These are phyloP conservation scores for Gossypium bickii DNA, from an alignment of 345 rosid species.

Conservation along the genomic window DNA sequence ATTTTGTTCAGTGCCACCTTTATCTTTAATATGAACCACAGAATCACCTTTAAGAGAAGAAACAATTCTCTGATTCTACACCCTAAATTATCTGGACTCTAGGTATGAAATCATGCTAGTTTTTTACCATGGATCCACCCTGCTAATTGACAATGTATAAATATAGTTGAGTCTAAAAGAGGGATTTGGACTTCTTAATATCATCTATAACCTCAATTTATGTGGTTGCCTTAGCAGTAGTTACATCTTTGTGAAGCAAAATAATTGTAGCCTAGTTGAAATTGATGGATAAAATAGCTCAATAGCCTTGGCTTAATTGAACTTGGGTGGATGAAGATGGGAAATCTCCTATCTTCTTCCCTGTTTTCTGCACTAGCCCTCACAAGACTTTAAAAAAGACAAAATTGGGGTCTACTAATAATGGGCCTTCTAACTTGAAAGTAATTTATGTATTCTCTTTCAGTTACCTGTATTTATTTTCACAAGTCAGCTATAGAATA, in stretches of 20 bases:
- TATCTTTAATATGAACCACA: too few species aligned
- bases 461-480: too few species aligned
- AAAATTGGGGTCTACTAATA: not conserved
- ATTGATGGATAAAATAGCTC: not conserved
- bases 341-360: not conserved
- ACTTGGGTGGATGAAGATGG: not conserved
- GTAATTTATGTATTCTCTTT: too few species aligned
- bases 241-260: not conserved
- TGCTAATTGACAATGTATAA: not conserved
- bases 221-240: not conserved
- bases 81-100: too few species aligned
- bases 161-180: not conserved
- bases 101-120: too few species aligned
- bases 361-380: not conserved
- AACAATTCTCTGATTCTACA: too few species aligned
- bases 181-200: not conserved
- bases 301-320: not conserved
- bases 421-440: slow-evolving; percentile 8
- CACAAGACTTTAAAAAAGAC: not conserved
- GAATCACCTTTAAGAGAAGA: too few species aligned
- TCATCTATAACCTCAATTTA: not conserved
- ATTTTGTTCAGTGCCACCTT: too few species aligned
- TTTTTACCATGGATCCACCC: too few species aligned
- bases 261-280: not conserved
- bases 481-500: too few species aligned